These are phyloP conservation scores for Artomyces pyxidatus DNA, from an alignment of 768 basidiomycete species.

Conservation along the genomic window DNA sequence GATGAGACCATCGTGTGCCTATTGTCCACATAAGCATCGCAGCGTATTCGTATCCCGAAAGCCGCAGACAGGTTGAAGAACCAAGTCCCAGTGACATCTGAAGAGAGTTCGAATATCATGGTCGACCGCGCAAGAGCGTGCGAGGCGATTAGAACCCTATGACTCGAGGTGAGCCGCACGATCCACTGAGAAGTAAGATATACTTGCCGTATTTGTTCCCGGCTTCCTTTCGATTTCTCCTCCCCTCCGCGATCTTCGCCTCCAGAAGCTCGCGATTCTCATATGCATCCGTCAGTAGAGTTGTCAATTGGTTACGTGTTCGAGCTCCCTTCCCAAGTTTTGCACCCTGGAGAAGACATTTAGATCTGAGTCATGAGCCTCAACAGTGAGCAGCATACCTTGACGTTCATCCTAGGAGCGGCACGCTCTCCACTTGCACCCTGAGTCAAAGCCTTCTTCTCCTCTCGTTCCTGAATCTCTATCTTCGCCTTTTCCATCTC, in stretches of 20 bases:
- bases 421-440: constrained; percentile 44
- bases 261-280: constrained; percentile 76
- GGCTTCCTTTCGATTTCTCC: constrained; percentile 79
- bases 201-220: constrained; percentile 83
- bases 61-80: no score
- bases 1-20: not conserved
- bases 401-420: constrained; percentile 79
- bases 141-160: no score
- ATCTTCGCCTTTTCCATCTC: constrained; percentile 75
- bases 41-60: no score
- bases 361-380: not conserved
- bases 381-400: constrained; percentile 34
- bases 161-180: no score
- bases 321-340: constrained; percentile 64
- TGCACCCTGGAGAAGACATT: constrained; percentile 42
- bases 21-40: not conserved
- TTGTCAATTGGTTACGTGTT: constrained; percentile 71
- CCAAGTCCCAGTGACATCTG: no score
- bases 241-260: constrained; percentile 75
- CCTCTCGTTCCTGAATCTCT: constrained; percentile 70
- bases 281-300: constrained; percentile 76
- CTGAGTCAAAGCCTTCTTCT: constrained; percentile 65
- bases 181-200: no score
- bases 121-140: no score
- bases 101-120: no score